Base-by-base conservation (phyloP, 1,284 basidiomycete genomes). In the Ceratobasidium sp. region DNA sequence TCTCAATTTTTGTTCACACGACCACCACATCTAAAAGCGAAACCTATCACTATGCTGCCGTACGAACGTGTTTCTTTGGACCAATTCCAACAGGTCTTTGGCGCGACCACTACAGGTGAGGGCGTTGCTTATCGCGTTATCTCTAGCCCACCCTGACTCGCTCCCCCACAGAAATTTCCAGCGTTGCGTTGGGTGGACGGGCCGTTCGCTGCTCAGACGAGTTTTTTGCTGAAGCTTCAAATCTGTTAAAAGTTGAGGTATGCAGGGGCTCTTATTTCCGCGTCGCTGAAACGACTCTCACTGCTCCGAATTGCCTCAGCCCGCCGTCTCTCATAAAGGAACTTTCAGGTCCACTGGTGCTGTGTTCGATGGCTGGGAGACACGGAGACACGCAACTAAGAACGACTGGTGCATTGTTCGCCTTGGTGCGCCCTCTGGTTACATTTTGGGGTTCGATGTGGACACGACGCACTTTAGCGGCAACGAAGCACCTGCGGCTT, bases 401-500 rank as follows among this genome's bases (percentile, higher is more conserved):
- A 86, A 91, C 80, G 98, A 99, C 82, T 98, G 98, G 97, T 94
- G 90, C 76, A 95, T 98, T 80, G 89, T 99, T 80, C 89, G 91
- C 79, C 87, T 99, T 2, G 97, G 95, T 0, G 90, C 93, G 0
- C 85, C 80, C 0, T 79, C 89, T 6, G 94, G 94, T 0, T 87
- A 85, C 4, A 84, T 98, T 65, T 81, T 84, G n/a, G 96, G 96
- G 0, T 95, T 98, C 81, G 97, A 98, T 81, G 88, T 99, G 48
- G 98, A 99, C 81, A 99, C 97, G 0, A 86, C 92, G n/a, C 90
- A 96, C 81, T 99, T 99, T 84, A 94, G 91, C 78, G 97, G 97
- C 6, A 99, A 99, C 80, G 98, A 99, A 83, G 94, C 91, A 0
- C 95, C 95, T 6, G 86, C 89, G 76, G 92, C 88, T 14, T 93